Conservation (phyloP, 768 basidiomycete genomes). For the Kwoniella mangroviensis region DNA sequence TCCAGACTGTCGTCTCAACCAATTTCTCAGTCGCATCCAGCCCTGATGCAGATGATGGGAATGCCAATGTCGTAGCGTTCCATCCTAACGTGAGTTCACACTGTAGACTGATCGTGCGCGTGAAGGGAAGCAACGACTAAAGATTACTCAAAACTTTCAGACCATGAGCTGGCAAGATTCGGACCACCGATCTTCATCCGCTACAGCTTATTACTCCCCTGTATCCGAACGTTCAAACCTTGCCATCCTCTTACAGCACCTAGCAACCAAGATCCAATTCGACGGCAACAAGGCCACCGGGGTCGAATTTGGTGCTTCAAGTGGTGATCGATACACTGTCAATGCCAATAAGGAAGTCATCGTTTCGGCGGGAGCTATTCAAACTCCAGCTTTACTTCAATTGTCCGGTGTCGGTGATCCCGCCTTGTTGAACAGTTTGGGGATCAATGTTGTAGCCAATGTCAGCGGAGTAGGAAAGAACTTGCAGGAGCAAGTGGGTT, state of each 20-base stretch:
- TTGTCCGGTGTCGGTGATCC: constrained; percentile 76
- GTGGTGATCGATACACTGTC: constrained; percentile 57
- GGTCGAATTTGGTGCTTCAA: constrained; percentile 24
- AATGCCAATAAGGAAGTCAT: constrained; percentile 68
- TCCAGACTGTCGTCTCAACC: constrained; percentile 63
- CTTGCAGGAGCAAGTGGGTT: constrained; percentile 67
- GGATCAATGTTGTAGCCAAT: constrained; percentile 67
- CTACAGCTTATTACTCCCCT: constrained; percentile 65
- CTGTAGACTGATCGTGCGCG: not conserved
- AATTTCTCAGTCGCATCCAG: constrained; percentile 51
- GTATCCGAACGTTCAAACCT: constrained; percentile 60
- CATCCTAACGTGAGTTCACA: constrained; percentile 61
- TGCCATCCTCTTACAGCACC: constrained; percentile 60
- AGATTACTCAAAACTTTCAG: constrained; percentile 13
- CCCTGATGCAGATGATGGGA: constrained; percentile 66
- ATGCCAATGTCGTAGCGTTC: constrained; percentile 65
- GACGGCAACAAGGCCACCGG: constrained; percentile 21
- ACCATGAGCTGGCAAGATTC: constrained; percentile 62
- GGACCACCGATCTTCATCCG: constrained; percentile 66
- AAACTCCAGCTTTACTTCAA: constrained; percentile 65
- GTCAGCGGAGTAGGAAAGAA: constrained; percentile 72
- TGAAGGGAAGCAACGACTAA: not conserved
- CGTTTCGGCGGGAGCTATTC: constrained; percentile 61
- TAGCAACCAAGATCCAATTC: constrained; percentile 27
- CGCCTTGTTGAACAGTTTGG: constrained; percentile 63